A percentile compares a stretch with the other conserved stretches of the same genome.
phyloP scores from a whole-genome alignment of 805 yeast genomes.

The Pichia paraexigua region DNA sequence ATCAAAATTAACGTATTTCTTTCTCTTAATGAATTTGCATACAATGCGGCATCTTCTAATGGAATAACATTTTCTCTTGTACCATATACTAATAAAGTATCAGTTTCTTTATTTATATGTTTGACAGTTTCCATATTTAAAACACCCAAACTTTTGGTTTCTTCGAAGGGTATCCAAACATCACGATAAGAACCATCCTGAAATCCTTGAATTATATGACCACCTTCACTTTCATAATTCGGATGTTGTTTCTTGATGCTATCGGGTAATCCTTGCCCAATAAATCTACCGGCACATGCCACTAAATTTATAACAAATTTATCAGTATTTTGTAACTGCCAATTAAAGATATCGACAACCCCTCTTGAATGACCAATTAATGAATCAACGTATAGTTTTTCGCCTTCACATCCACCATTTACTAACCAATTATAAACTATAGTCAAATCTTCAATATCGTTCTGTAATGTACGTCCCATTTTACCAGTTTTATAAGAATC shows the following conservation, averaged over 20 bases:
- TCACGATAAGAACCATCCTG: slow-evolving; percentile 43
- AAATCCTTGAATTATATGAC: slow-evolving; percentile 33
- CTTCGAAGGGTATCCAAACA: slow-evolving; percentile 39
- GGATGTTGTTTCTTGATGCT: slow-evolving; percentile 30
- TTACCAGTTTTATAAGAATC: slow-evolving; percentile 45
- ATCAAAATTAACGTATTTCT: slow-evolving; percentile 54
- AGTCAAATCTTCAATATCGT: slow-evolving; percentile 65
- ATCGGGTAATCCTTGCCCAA: slow-evolving; percentile 38
- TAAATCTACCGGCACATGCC: slow-evolving; percentile 68
- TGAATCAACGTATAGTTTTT: slow-evolving; percentile 41
- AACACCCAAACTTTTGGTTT: slow-evolving; percentile 41
- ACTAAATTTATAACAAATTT: slow-evolving; percentile 49
- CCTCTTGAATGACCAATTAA: slow-evolving; percentile 81
- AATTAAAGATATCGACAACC: slow-evolving; percentile 61
- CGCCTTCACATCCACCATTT: slow-evolving; percentile 25
- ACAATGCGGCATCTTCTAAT: slow-evolving; percentile 48
- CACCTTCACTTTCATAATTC: slow-evolving; percentile 34
- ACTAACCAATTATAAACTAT: slow-evolving; percentile 32
- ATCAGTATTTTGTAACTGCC: slow-evolving; percentile 41
- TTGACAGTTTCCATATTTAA: slow-evolving; percentile 34
- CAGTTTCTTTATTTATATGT: slow-evolving; percentile 35
- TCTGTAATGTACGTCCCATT: slow-evolving; percentile 50
- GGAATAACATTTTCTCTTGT: slow-evolving; percentile 60
- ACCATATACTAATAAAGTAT: slow-evolving; percentile 64
- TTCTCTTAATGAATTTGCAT: slow-evolving; percentile 47